phyloP scores from a whole-genome alignment of 2,329 filamentous ascomycete genomes.

The Aspergillus cejpii region DNA sequence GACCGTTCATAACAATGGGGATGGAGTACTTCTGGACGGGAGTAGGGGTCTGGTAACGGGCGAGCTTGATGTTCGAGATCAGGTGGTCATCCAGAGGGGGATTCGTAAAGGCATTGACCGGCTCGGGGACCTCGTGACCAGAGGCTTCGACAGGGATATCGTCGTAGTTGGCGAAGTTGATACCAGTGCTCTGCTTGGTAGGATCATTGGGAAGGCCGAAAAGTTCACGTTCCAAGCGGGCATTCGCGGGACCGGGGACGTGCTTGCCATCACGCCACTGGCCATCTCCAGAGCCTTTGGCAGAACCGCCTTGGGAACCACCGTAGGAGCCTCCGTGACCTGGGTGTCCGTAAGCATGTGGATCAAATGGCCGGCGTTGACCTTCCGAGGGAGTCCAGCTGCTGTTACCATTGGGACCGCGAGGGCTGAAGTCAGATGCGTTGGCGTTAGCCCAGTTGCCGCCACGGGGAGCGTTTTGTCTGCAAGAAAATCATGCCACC shows the following conservation, averaged over 20 bases:
- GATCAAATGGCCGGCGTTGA: constrained; percentile 49
- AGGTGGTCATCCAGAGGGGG: constrained; percentile 93
- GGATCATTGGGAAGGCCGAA: constrained; percentile 89
- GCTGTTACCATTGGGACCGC: constrained; percentile 35
- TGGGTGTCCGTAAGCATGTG: constrained; percentile 56
- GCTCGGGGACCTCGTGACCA: constrained; percentile 85
- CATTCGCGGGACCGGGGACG: constrained; percentile 79
- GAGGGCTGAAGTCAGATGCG: constrained; percentile 52
- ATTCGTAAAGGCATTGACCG: constrained; percentile 83
- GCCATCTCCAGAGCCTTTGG: constrained; percentile 85
- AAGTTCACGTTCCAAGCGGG: constrained; percentile 86
- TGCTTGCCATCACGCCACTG: constrained; percentile 98
- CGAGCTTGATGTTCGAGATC: constrained; percentile 84
- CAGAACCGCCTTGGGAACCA: constrained; percentile 34
- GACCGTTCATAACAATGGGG: constrained; percentile 94
- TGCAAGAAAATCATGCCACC: constrained; percentile 12
- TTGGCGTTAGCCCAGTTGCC: constrained; percentile 52
- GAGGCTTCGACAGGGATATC: constrained; percentile 98
- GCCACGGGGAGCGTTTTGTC: constrained; percentile 27
- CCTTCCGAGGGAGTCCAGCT: constrained; percentile 32
- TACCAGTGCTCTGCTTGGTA: constrained; percentile 91
- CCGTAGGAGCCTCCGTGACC: constrained; percentile 36
- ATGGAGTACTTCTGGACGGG: constrained; percentile 99
- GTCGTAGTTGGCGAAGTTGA: constrained; percentile 99
- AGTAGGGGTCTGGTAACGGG: constrained; percentile 90